Base-by-base conservation (phyloP, 345 rosid genomes). In the Tarenaya hassleriana region DNA sequence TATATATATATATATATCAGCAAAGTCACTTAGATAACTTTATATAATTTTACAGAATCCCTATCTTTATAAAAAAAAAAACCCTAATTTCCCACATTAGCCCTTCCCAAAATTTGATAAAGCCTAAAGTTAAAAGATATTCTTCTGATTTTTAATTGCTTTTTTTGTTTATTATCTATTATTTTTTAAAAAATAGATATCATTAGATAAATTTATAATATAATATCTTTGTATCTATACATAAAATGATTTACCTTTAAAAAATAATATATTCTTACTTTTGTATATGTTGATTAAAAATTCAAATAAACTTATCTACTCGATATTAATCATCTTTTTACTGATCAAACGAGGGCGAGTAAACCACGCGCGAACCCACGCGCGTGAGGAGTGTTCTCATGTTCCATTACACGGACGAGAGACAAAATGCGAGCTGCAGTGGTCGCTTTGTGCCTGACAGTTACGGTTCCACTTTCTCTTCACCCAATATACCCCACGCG, bases 371-470 rank as follows among this genome's bases (percentile, higher is more conserved):
- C 50, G 15, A 38, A 33, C 0, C 31, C 42, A 66, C 63, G 76
- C 37, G 39, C 60, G 66, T 32, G 16, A 29, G 40, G 12, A 14
- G 47, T 43, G 31, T 35, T 8, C 15, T n/a, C n/a, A 20, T 20
- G 39, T 15, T 33, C 24, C 8, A 53, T 24, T 16, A 50, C 52
- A 15, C 7, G 21, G 54, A 31, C 35, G 69, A 11, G 67, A 58
- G 69, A 73, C 75, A 65, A 78, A 73, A 64, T 63, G 73, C 50
- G 66, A 56, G 57, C 72, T n/a, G 52, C 61, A 73, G 74, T 61
- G 68, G 66, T 52, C 66, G 55, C 45, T 52, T 52, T 69, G 62
- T 20, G 60, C 42, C 56, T 55, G 63, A 57, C 79, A 70, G 69
- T 24, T 41, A 7, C 16, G 67, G n/a, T 62, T 77, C 79, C 60